Percentiles rank a stretch among this genome's conserved stretches.
phyloP scores from a whole-genome alignment of 2,329 filamentous ascomycete genomes.

The Hypomyces perniciosus region DNA sequence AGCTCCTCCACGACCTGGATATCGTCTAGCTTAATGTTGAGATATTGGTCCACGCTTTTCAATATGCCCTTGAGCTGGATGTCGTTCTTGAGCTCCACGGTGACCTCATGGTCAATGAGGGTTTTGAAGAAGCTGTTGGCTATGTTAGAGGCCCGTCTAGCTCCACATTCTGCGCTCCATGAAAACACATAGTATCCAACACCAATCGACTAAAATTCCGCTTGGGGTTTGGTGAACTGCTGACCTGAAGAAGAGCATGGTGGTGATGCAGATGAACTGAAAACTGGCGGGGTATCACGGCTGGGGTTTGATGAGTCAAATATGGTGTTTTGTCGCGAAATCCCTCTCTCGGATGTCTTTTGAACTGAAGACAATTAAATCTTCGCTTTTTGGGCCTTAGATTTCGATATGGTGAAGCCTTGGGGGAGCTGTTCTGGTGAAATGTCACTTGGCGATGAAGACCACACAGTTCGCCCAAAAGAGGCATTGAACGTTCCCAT shows the following conservation, averaged over 20 bases:
- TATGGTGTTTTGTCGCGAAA: not conserved
- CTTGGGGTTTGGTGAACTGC: slow-evolving; percentile 1
- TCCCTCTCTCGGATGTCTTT: not conserved
- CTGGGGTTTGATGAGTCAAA: not conserved
- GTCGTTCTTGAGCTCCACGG: slow-evolving; percentile 98
- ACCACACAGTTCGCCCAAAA: slow-evolving; percentile 1
- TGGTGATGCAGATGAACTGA: slow-evolving; percentile 14
- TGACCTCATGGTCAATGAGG: slow-evolving; percentile 93
- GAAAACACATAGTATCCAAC: not conserved
- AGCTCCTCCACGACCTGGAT: slow-evolving; percentile 88
- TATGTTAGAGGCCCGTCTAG: slow-evolving; percentile 1
- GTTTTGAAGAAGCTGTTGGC: slow-evolving; percentile 87
- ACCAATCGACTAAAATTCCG: not conserved
- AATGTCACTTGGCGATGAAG: slow-evolving; percentile 7
- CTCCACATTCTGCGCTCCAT: too few relatives aligned
- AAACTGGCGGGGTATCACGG: not conserved
- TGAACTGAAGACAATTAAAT: too few relatives aligned
- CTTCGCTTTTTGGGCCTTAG: not conserved
- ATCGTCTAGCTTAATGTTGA: slow-evolving; percentile 98
- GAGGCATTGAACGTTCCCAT: not conserved
- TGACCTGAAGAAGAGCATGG: slow-evolving; percentile 43
- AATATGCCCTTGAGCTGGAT: slow-evolving; percentile 92
- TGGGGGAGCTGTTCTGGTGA: not conserved
- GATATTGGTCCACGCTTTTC: slow-evolving; percentile 96
- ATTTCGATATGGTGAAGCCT: not conserved